Evolutionary conservation across 1,139 yeast genomes (phyloP), one percentile per base, ranked within the genome.

Genomic region (Yamadazyma atlantica): DNA sequence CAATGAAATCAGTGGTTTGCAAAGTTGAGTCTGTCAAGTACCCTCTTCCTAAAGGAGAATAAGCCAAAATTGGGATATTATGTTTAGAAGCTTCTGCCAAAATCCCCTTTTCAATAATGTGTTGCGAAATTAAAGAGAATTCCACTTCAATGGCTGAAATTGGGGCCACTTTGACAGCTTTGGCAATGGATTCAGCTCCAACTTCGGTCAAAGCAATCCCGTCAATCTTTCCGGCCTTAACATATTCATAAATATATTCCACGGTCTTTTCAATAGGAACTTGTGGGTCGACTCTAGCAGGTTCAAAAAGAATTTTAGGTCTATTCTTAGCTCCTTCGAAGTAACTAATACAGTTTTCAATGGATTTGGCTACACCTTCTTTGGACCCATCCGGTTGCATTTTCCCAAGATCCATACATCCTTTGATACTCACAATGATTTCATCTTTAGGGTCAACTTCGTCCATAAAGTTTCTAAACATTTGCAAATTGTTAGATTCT

Each of bases 41-140:
- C 1, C 96, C 96, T 51, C 85, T 70, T n/a, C 88, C 82, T 44
- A 88, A 68, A 30, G 96, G 96, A 19, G 95, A 83, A 61, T 88
- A 87, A 22, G 90, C 87, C 43, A 85, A 64, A 27, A 86, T 66
- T 7, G 92, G 84, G 39, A 87, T 73, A n/a, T 66, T 66, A 28
- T 55, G 54, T 34, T 51, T 47, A 10, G 71, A 55, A 28, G 75
- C 65, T 42, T 80, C 82, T 13, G 69, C 72, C 44, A 82, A 73
- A 14, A 83, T 72, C 1, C 90, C 95, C 50, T 83, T 77, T 7
- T 60, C 45, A 29, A 79, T 54, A 25, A 82, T 73, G 29, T 82
- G 85, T 35, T 75, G 73, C 11, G 80, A 61, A 60, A 81, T 75
- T 45, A 87, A 53, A 2, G 95, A 85, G 42, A 81, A 70, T 60